Evolutionary conservation across 768 basidiomycete species (phyloP).

Genomic region (Naganishia randhawae): DNA sequence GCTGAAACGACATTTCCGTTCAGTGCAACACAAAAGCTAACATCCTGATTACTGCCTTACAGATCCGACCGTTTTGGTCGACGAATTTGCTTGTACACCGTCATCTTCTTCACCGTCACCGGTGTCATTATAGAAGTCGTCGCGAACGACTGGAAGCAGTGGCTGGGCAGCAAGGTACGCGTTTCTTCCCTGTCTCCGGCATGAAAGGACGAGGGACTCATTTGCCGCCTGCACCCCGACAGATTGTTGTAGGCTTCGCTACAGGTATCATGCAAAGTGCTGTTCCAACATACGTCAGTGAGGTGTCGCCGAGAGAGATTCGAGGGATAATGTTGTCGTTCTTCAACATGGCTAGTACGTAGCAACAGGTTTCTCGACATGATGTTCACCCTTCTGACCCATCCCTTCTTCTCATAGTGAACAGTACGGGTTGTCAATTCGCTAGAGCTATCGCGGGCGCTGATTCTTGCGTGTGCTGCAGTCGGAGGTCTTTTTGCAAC

Average conservation of each 20-base stretch:
- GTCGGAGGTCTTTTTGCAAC: slow-evolving; percentile 31
- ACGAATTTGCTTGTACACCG: slow-evolving; percentile 15
- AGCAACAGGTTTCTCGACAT: background rate
- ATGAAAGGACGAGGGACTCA: background rate
- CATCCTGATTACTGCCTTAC: background rate
- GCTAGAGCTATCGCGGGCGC: background rate
- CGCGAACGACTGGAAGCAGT: slow-evolving; percentile 27
- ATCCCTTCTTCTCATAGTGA: background rate
- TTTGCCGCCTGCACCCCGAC: no score
- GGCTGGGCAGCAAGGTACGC: slow-evolving; percentile 29
- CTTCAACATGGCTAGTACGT: slow-evolving; percentile 26
- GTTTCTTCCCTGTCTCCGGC: background rate
- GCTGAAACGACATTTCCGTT: background rate
- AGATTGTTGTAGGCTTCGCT: slow-evolving; percentile 34
- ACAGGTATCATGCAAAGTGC: slow-evolving; percentile 33
- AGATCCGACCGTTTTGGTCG: slow-evolving; percentile 30
- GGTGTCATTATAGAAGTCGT: slow-evolving; percentile 33
- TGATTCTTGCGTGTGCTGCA: background rate
- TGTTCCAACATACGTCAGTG: slow-evolving; percentile 33
- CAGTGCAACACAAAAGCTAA: background rate
- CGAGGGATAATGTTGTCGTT: slow-evolving; percentile 28
- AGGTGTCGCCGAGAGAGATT: slow-evolving; percentile 32
- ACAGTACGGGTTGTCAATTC: no score
- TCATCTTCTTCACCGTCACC: slow-evolving; percentile 31
- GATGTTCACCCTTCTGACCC: background rate